Evolutionary conservation across 768 basidiomycete genomes (phyloP).

Genomic region (Trametes cinnabarina): DNA sequence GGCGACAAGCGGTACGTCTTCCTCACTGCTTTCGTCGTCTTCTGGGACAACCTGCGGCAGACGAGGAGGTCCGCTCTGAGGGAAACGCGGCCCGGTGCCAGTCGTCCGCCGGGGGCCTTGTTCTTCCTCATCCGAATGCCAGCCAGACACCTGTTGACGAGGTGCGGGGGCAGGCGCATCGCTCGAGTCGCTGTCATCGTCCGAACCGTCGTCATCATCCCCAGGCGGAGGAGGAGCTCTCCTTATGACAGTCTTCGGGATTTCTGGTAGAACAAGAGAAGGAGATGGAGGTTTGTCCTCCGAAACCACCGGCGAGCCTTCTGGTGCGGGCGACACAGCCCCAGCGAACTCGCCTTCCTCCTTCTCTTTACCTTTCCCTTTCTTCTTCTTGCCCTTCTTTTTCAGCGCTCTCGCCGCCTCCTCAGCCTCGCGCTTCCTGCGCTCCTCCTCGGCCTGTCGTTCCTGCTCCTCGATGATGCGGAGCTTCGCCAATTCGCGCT

Average conservation of each 20-base stretch:
- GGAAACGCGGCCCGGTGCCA: constrained; percentile 57
- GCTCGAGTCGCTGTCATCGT: constrained; percentile 56
- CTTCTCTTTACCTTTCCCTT: constrained; percentile 45
- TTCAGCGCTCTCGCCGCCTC: constrained; percentile 38
- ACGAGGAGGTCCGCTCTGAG: constrained; percentile 23
- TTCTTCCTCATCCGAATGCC: constrained; percentile 69
- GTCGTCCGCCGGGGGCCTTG: constrained; percentile 51
- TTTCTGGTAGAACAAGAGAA: constrained; percentile 33
- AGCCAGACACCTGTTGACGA: constrained; percentile 1
- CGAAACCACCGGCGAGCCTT: neutral
- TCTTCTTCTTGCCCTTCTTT: constrained; percentile 44
- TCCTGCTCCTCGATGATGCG: constrained; percentile 74
- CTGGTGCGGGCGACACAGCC: constrained; percentile 5
- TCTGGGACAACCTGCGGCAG: constrained; percentile 18
- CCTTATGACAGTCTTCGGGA: constrained; percentile 33
- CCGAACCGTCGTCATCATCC: constrained; percentile 43
- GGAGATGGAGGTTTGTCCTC: constrained; percentile 13
- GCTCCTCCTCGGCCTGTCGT: constrained; percentile 52
- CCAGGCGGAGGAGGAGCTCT: constrained; percentile 30
- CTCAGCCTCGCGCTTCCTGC: constrained; percentile 44
- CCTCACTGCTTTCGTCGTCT: constrained; percentile 62
- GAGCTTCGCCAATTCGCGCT: constrained; percentile 80
- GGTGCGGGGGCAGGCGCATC: constrained; percentile 10
- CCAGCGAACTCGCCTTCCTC: constrained; percentile 27
- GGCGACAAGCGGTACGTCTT: constrained; percentile 74